Percentiles rank a stretch among this genome's conserved stretches.
These are phyloP conservation scores for Malus asiatica DNA, from an alignment of 306 rosid genomes.

Conservation along the genomic window DNA sequence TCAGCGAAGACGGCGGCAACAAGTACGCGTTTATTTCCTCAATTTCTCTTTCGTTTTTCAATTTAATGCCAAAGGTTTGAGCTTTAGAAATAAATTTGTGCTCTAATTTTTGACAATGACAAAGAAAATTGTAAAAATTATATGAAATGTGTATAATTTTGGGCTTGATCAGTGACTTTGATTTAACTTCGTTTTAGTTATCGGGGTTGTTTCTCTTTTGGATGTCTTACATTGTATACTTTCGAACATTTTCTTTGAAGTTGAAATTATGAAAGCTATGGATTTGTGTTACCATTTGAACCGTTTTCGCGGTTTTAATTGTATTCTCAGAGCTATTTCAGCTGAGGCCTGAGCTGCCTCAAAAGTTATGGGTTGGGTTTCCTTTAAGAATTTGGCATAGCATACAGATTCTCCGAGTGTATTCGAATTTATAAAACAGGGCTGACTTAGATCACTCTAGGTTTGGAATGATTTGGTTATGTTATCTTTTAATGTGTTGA, in stretches of 20 bases:
- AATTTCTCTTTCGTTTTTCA: not conserved
- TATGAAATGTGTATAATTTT: not conserved
- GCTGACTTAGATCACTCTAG: not conserved
- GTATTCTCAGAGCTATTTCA: not conserved
- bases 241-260: not conserved
- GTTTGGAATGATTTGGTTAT: too few species aligned
- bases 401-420: not conserved
- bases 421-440: not conserved
- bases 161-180: not conserved
- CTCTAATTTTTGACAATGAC: not conserved
- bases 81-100: not conserved
- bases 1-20: conserved; percentile 97
- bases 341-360: not conserved
- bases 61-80: not conserved
- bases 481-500: too few species aligned
- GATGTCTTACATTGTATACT: not conserved
- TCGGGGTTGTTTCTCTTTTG: not conserved
- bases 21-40: conserved; percentile 42
- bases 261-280: not conserved
- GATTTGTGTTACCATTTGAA: not conserved
- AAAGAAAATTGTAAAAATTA: not conserved
- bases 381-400: not conserved
- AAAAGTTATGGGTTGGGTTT: not conserved
- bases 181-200: not conserved
- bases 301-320: not conserved